A percentile compares a stretch with the other conserved stretches of the same genome.
These are phyloP conservation scores for Magnaporthiopsis poae DNA, from an alignment of 2,329 filamentous ascomycete species.

Conservation along the genomic window DNA sequence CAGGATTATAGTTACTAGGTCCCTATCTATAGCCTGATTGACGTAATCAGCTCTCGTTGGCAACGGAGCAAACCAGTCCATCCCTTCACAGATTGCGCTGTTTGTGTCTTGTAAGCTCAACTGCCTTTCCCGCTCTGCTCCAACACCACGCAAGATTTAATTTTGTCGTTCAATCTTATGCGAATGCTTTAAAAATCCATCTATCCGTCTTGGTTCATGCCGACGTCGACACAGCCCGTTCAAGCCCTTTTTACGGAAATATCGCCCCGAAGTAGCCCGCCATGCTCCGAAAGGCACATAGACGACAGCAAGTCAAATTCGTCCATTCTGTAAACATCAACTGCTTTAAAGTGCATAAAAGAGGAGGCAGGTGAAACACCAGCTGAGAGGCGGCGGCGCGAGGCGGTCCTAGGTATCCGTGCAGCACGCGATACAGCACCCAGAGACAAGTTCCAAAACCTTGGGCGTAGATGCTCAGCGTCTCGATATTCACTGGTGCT, in stretches of 20 bases:
- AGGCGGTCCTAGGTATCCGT: no score
- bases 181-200: no score
- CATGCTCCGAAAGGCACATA: slow-evolving; percentile 12
- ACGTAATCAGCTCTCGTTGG: slow-evolving; percentile 25
- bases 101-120: no score
- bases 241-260: slow-evolving; percentile 16
- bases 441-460: neutral
- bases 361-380: no score
- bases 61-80: slow-evolving; percentile 37
- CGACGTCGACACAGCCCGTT: slow-evolving; percentile 16
- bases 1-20: neutral
- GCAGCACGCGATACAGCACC: slow-evolving; percentile 22
- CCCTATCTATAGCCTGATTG: neutral
- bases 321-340: slow-evolving; percentile 15
- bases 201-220: slow-evolving; percentile 13
- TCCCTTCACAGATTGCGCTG: no score
- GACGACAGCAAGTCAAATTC: slow-evolving; percentile 15
- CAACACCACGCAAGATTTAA: no score
- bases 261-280: slow-evolving; percentile 15
- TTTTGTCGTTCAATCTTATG: no score
- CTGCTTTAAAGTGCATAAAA: slow-evolving; percentile 27
- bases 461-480: neutral
- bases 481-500: no score
- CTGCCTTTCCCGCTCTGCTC: no score
- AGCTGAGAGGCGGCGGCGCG: no score